phyloP scores from a whole-genome alignment of 768 basidiomycete genomes.

The Boletus rex-veris region DNA sequence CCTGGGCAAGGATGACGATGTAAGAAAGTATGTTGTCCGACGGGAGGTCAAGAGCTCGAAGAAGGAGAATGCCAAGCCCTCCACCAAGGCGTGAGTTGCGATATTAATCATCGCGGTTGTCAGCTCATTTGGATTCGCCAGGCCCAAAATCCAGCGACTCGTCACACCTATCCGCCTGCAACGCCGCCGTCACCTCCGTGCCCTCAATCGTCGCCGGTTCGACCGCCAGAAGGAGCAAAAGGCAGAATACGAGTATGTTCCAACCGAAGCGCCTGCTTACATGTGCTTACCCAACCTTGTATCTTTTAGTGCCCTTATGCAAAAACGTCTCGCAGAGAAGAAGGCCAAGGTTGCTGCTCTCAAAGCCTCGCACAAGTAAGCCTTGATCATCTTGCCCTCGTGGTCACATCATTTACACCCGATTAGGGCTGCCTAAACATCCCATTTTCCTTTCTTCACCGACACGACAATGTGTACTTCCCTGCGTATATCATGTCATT shows the following conservation, averaged over 20 bases:
- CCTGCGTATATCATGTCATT: slow-evolving; percentile 21
- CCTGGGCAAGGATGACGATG: slow-evolving; percentile 96
- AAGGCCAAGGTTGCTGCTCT: slow-evolving; percentile 86
- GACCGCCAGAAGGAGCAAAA: slow-evolving; percentile 95
- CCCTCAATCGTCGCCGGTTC: slow-evolving; percentile 83
- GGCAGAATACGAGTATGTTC: slow-evolving; percentile 80
- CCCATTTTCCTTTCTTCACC: background rate
- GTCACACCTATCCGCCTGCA: slow-evolving; percentile 95
- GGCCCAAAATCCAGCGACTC: slow-evolving; percentile 95
- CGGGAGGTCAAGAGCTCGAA: slow-evolving; percentile 86
- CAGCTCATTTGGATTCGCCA: slow-evolving; percentile 26
- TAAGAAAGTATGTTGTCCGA: slow-evolving; percentile 94
- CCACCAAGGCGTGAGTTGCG: slow-evolving; percentile 87
- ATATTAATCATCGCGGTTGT: background rate
- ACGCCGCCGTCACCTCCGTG: slow-evolving; percentile 87
- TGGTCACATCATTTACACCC: background rate
- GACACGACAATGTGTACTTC: slow-evolving; percentile 16
- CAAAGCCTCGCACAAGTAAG: slow-evolving; percentile 79
- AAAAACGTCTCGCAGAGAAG: slow-evolving; percentile 91
- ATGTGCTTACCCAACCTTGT: background rate
- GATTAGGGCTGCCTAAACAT: slow-evolving; percentile 20
- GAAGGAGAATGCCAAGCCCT: slow-evolving; percentile 89
- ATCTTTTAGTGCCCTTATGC: slow-evolving; percentile 54
- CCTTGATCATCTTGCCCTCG: background rate
- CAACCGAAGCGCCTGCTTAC: too few species aligned